Evolutionary conservation across 2,329 filamentous ascomycete species (phyloP), one percentile per base, ranked within the genome.

Genomic region (Teratosphaeriaceae sp.): DNA sequence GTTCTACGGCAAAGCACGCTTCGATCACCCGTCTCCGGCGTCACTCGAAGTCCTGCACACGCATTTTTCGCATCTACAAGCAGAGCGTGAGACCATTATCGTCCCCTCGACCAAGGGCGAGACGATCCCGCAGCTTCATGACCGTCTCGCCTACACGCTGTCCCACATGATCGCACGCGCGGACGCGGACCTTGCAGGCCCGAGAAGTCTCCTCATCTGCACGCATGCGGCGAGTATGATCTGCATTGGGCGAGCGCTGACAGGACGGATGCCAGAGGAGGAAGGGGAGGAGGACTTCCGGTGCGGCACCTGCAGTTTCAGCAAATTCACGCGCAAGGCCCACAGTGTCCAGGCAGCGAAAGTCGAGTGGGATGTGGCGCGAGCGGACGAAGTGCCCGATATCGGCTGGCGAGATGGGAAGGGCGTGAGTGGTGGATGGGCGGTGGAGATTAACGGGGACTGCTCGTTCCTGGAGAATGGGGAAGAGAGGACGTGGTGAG

Each of bases 221-320:
- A 84, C 86, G 1, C 92, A 98, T 68, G 92, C 92, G 1, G 92
- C 92, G 3, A 80, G 83, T 9, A 77, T 97, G 57, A 96, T 98
- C 60, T 84, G 85, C 7, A 77, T 92, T 52, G 90, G 90, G 1
- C 76, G 92, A 30, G 81, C 80, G 1, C 69, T 98, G 54, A 96
- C 89, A 2, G 88, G 88, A 8, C 50, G 55, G 21, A 81, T 90
- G 74, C 89, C 89, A 0, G 74, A 79, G 1, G 79, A 84, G 59
- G 72, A 80, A 22, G 78, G 78, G 6, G 76, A 76, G 40, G 84
- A 92, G 49, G 89, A 96, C 63, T 96, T 95, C 61, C 72, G 76
- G 46, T 87, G 87, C 47, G 94, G 83, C 62, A 95, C 88, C 1
- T 90, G 87, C 58, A 82, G 85, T 0, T 62, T 95, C 55, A 88